Evolutionary conservation across 371 early-diverging fungal species (phyloP).

Genomic region (Blakeslea trispora): DNA sequence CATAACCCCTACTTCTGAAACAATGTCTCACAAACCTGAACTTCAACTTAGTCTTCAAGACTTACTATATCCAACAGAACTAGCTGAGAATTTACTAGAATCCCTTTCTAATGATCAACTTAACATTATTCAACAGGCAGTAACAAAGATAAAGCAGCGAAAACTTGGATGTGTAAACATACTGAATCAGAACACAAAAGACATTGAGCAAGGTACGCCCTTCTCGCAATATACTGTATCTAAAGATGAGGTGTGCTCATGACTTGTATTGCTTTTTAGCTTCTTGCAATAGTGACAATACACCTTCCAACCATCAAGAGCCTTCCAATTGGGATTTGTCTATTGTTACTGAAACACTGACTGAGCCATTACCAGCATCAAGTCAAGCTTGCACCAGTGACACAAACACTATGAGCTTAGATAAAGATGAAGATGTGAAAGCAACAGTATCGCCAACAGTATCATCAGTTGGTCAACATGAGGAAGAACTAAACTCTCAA

Average conservation of each 20-base stretch:
- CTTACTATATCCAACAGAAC: constrained; percentile 38
- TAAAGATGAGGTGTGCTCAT: neutral
- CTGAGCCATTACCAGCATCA: constrained; percentile 11
- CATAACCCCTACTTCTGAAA: constrained; percentile 13
- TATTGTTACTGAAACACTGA: constrained; percentile 4
- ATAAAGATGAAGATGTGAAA: neutral
- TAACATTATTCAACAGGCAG: constrained; percentile 38
- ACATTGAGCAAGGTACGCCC: constrained; percentile 4
- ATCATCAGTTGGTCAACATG: neutral
- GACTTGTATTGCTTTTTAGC: neutral
- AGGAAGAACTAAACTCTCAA: neutral
- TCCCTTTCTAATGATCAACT: constrained; percentile 42
- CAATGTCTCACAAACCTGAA: constrained; percentile 22
- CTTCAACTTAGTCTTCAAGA: constrained; percentile 38
- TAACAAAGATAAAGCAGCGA: constrained; percentile 39
- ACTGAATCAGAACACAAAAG: too few species aligned
- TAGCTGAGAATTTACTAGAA: constrained; percentile 37
- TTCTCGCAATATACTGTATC: neutral
- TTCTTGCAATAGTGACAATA: neutral
- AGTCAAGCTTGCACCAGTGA: neutral
- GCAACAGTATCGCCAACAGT: constrained; percentile 2
- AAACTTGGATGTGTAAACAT: constrained; percentile 12
- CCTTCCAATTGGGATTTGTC: constrained; percentile 2
- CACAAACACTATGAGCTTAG: neutral
- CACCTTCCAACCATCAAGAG: neutral